phyloP scores from a whole-genome alignment of 768 basidiomycete species.

The Boletus fagicola region DNA sequence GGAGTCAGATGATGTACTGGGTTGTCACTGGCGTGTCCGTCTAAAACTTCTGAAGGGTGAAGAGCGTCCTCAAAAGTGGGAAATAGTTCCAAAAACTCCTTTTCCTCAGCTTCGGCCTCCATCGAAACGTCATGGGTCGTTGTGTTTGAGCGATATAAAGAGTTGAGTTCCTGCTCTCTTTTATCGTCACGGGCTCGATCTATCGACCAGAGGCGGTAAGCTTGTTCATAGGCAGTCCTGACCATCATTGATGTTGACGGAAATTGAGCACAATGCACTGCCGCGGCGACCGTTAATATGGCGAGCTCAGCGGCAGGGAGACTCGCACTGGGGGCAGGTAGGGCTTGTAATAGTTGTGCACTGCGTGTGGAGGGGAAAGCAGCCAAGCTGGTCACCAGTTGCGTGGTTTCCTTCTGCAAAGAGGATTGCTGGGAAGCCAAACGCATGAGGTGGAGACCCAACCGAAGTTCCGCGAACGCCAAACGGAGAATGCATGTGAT shows the following conservation, averaged over 20 bases:
- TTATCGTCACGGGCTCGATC: conserved; percentile 71
- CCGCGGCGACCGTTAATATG: conserved; percentile 48
- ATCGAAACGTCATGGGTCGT: conserved; percentile 51
- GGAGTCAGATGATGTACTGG: conserved; percentile 30
- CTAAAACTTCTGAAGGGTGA: conserved; percentile 20
- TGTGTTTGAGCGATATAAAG: conserved; percentile 71
- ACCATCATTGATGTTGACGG: conserved; percentile 28
- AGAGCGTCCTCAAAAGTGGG: conserved; percentile 74
- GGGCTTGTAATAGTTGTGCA: conserved; percentile 36
- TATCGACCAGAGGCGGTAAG: conserved; percentile 78
- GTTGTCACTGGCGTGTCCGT: background rate
- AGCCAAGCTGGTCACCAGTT: conserved; percentile 38
- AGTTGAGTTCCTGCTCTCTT: conserved; percentile 58
- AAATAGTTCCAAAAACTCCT: conserved; percentile 82
- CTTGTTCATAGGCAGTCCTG: conserved; percentile 61
- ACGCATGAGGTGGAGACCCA: conserved; percentile 65
- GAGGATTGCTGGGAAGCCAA: conserved; percentile 24
- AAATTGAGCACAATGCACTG: conserved; percentile 23
- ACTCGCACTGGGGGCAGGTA: conserved; percentile 9
- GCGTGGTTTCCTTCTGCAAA: conserved; percentile 18
- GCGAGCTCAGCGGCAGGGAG: conserved; percentile 29
- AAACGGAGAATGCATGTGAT: conserved; percentile 64
- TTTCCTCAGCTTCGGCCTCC: conserved; percentile 77
- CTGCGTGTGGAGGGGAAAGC: conserved; percentile 55
- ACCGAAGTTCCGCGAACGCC: conserved; percentile 60